phyloP scores from a whole-genome alignment of 2,329 filamentous ascomycete species.

The Calonectria montana region DNA sequence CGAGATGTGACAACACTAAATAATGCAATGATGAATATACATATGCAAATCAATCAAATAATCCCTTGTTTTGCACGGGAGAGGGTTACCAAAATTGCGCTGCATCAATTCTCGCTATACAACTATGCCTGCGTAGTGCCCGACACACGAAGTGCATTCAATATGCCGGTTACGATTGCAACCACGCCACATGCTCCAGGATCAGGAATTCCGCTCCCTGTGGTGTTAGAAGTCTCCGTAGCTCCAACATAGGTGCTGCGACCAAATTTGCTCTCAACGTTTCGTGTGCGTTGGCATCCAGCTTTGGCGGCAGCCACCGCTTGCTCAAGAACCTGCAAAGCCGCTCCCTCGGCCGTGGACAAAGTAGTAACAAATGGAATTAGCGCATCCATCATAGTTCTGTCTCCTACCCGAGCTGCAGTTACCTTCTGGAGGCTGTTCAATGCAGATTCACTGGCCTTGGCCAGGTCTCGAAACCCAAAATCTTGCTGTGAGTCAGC shows the following conservation, averaged over 20 bases:
- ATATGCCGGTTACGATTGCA: not conserved
- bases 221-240: not conserved
- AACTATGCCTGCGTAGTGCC: not conserved
- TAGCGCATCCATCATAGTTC: conserved; percentile 19
- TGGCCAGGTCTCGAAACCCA: not conserved
- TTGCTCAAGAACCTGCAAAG: not conserved
- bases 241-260: conserved; percentile 16
- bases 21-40: no score
- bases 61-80: not conserved
- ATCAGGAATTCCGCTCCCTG: conserved; percentile 1
- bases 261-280: conserved; percentile 6
- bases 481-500: not conserved
- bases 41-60: no score
- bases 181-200: conserved; percentile 9
- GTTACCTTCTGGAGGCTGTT: conserved; percentile 10
- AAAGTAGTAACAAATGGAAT: conserved; percentile 2
- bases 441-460: not conserved
- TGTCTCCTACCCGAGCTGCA: conserved; percentile 11
- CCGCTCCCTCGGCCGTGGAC: not conserved
- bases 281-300: not conserved
- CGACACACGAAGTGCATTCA: not conserved
- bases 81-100: not conserved
- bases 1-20: no score
- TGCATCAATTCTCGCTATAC: not conserved
- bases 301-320: not conserved